A percentile compares a stretch with the other conserved stretches of the same genome.
Conservation (phyloP, 306 rosid genomes). For the Echinosophora koreensis region DNA sequence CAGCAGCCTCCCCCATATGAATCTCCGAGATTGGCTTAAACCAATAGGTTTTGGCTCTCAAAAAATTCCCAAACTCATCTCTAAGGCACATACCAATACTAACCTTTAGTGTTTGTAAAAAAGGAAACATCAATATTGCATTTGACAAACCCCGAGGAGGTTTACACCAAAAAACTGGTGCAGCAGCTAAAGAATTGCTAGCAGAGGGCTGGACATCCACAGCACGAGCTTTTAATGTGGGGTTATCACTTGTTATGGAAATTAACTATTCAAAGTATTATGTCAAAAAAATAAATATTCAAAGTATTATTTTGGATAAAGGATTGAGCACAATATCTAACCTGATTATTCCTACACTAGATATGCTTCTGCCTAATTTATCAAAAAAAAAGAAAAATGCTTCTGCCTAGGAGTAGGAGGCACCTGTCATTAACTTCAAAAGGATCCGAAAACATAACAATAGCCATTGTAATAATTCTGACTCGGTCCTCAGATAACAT, state of each 20-base stretch:
- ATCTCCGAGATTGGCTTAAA: too few species aligned
- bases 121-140: too few species aligned
- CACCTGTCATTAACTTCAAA: neutral
- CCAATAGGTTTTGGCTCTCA: too few species aligned
- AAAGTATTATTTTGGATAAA: conserved; percentile 11
- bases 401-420: neutral
- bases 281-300: neutral
- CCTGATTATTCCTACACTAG: neutral
- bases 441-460: neutral
- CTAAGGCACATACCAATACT: too few species aligned
- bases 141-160: too few species aligned
- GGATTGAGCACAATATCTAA: neutral
- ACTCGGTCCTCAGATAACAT: neutral
- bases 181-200: too few species aligned
- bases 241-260: neutral
- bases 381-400: too few species aligned
- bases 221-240: neutral
- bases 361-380: neutral
- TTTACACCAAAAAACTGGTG: too few species aligned
- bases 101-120: too few species aligned
- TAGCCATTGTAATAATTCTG: neutral
- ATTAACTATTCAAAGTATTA: neutral
- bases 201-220: too few species aligned
- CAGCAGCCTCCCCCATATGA: too few species aligned
- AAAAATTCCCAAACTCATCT: too few species aligned